Evolutionary conservation across 148 eudicot species (phyloP), one percentile per base, ranked within the genome.

Genomic region (Rhododendron williamsianum): DNA sequence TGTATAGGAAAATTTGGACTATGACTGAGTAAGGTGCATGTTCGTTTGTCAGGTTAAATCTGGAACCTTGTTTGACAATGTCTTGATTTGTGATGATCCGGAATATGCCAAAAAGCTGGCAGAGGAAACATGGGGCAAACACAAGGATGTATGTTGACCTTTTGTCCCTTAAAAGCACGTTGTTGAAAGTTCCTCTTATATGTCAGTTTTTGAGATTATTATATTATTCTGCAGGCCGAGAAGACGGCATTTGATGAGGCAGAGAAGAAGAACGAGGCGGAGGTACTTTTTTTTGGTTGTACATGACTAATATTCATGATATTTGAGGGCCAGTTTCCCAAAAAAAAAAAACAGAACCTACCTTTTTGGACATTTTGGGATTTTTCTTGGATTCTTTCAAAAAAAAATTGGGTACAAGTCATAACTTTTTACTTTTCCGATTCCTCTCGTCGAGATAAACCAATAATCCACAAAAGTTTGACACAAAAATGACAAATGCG

Each of bases 51-150:
- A 96, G 99, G 99, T 96, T 76, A 96, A 95, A 88, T 95, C 99
- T 86, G 99, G 99, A 85, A 96, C 98, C 79, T 90, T 96, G 84
- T 95, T 96, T 87, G 98, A 96, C 98, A 96, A 96, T 87, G 92
- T 96, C 81, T 92, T 96, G 94, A 87, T 95, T 76, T 84, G 87
- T 85, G 98, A 96, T 84, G 99, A 96, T 86, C 94, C 98, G 7
- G 99, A 95, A 77, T 95, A 96, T 82, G 98, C 99, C 9, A 89
- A 91, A 90, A 90, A 94, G 85, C 63, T 95, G 78, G 98, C 93
- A 6, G 98, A 95, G 87, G 97, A 96, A 85, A 96, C 99, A 83
- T 96, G 99, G 99, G 98, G 92, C 85, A 96, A 95, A 85, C 95
- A 92, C 10, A 96, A 96, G 90, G 98, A 96, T 90, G 99, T 96